Percentiles rank a stretch among this genome's conserved stretches.
Conservation (phyloP, 2,329 filamentous ascomycete species). For the Neonectria faginata region DNA sequence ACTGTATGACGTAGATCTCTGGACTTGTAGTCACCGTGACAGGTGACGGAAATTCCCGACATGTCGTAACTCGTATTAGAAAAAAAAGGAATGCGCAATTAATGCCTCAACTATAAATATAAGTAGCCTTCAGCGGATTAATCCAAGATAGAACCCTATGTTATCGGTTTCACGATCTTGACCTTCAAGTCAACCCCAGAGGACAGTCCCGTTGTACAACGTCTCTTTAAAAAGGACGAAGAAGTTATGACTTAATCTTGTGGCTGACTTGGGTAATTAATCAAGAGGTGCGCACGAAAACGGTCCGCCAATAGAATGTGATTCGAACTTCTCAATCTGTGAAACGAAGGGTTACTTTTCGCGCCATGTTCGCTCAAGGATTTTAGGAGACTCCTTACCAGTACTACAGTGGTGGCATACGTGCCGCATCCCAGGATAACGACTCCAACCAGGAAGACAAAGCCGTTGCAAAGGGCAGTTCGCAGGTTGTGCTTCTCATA, state of each 20-base stretch:
- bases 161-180: no score
- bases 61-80: no score
- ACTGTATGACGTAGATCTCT: no score
- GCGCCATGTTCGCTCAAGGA: neutral
- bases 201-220: neutral
- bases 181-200: neutral
- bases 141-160: no score
- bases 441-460: slow-evolving; percentile 3
- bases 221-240: neutral
- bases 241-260: neutral
- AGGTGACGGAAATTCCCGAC: no score
- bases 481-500: neutral
- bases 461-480: neutral
- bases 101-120: no score
- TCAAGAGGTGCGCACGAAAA: neutral
- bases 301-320: neutral
- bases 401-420: neutral
- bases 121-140: no score
- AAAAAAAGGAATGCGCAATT: no score
- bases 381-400: neutral
- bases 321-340: neutral
- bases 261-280: slow-evolving; percentile 38
- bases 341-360: neutral
- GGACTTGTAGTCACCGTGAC: no score
- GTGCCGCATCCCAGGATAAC: slow-evolving; percentile 1